These are phyloP conservation scores for Picea glauca DNA, from an alignment of 75 land plant genomes.

Conservation along the genomic window DNA sequence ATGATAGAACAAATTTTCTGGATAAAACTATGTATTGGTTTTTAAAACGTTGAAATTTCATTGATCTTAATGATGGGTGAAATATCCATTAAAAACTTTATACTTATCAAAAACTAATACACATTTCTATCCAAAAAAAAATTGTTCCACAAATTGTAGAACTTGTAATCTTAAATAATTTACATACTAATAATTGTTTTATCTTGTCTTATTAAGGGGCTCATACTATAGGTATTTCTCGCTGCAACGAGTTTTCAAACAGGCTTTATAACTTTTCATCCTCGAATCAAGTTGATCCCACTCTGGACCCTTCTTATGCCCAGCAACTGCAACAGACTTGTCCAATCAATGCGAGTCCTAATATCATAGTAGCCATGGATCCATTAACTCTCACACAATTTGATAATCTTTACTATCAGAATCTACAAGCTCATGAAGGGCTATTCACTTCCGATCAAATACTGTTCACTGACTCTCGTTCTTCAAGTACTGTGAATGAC, in stretches of 20 bases:
- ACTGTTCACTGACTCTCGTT: constrained; percentile 38
- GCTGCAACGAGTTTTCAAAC: constrained; percentile 50
- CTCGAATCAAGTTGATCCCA: constrained; percentile 33
- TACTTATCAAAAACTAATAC: too few relatives aligned
- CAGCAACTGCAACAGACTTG: constrained; percentile 33
- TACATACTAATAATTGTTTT: background rate
- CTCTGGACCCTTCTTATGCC: constrained; percentile 42
- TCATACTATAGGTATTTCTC: constrained; percentile 77
- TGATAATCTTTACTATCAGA: constrained; percentile 61
- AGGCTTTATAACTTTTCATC: constrained; percentile 42
- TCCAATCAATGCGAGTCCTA: constrained; percentile 43
- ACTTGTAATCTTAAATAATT: background rate
- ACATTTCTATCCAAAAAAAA: too few relatives aligned
- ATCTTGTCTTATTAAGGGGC: constrained; percentile 33
- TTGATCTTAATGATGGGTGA: too few relatives aligned
- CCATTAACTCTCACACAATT: constrained; percentile 47
- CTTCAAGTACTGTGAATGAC: constrained; percentile 28
- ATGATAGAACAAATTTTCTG: too few relatives aligned
- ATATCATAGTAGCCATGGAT: constrained; percentile 48
- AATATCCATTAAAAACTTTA: too few relatives aligned
- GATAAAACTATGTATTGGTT: too few relatives aligned
- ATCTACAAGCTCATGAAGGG: constrained; percentile 44
- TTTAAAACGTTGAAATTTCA: too few relatives aligned
- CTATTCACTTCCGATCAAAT: constrained; percentile 60
- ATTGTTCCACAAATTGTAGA: too few relatives aligned